Evolutionary conservation across 208 protist genomes (phyloP), one percentile per base, ranked within the genome.

Genomic region (Leishmania major): DNA sequence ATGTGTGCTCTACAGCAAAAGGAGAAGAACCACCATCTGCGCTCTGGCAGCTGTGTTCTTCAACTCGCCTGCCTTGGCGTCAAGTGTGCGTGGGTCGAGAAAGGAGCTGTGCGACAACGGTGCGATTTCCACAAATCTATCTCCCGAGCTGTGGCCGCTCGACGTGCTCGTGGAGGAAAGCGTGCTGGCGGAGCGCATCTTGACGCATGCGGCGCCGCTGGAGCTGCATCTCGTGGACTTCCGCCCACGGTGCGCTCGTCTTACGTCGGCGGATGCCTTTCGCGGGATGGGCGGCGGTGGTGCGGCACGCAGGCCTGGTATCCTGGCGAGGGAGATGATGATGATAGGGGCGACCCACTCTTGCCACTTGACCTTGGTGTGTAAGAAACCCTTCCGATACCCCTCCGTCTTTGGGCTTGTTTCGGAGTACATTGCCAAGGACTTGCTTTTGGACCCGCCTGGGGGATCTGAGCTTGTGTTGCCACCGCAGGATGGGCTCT

Each of bases 141-240:
- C 73, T 0, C 47, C 59, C 19, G 77, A 77, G 13, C 75, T 82
- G 75, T 93, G 90, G 88, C 90, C 90, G 35, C 31, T 31, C 3
- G 79, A 31, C 6, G 49, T 89, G 22, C 84, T 93, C 17, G 82
- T 82, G 0, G 57, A 79, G 40, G 86, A 90, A 69, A 86, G 88
- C 31, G 86, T 51, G 13, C 17, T 89, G 66, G 90, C 88, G 22
- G 71, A 67, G 47, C 83, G 62, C 47, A 87, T 93, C 28, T 53
- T 91, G 57, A 6, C 35, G 3, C 3, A 25, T n/a, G 86, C 88
- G 1, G 80, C 78, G 0, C 83, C 90, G 3, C 67, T 91, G 55
- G 88, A 92, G 81, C 71, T 91, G 40, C 80, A 90, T 75, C 37
- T 85, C 0, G 77, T 86, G 0, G 88, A 91, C 81, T 90, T 91